Base-by-base conservation (phyloP, 352 stramenopile species). In the Phytopythium oedochilum region DNA sequence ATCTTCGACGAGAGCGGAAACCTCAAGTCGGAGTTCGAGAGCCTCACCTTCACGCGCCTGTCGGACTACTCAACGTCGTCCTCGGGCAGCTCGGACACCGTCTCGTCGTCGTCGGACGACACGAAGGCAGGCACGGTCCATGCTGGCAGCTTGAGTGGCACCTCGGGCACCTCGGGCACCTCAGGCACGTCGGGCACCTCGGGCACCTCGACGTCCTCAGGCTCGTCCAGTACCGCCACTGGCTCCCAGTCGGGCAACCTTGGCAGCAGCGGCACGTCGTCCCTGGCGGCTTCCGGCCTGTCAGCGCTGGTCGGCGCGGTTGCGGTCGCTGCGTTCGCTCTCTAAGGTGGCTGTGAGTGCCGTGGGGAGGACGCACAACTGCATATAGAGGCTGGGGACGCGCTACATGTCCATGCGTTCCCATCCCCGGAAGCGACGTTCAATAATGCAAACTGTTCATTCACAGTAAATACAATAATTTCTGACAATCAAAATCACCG, bases 21-120 rank as follows among this genome's bases (percentile, higher is more conserved):
- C 29, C 75, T 95, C 57, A 95, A 95, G 67, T 55, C 71, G 5
- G 64, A 67, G 22, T 88, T 88, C 62, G 59, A 72, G 20, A 64
- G 58, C 49, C 70, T 89, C 46, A 87, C 72, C 59, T 73, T 89
- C 53, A 64, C 63, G n/a, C 69, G 76, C 53, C 65, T 57, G 14
- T 48, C 47, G 52, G 57, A 71, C 36, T 59, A 55, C 38, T 48
- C 40, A 62, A 47, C 48, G 10, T 68, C 59, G 17, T 59, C 59
- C 3, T 63, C 60, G n/a, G 59, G 64, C 23, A 72, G 60, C 59
- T 63, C 64, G 18, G 39, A 35, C n/a, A 53, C 44, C 48, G 43
- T 44, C n/a, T 59, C 22, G 10, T 29, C 42, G 23, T 48, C 42
- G 1, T 66, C 61, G 12, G 59, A 54, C 9, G 59, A 45, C 44